A percentile compares a stretch with the other conserved stretches of the same genome.
Conservation (phyloP, 2,329 filamentous ascomycete genomes). For the Aspergillus proliferans region DNA sequence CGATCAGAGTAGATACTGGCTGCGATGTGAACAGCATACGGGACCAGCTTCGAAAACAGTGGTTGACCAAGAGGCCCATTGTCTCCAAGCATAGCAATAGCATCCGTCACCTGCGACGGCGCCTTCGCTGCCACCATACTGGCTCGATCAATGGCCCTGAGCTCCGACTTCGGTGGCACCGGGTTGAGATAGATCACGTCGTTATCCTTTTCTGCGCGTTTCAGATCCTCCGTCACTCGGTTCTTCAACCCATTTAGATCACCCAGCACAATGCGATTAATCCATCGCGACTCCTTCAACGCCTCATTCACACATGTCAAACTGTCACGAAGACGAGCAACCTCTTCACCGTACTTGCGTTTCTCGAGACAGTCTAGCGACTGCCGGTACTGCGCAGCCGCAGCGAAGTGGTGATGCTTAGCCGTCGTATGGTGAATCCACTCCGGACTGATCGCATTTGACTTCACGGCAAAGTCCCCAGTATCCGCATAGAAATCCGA, state of each 20-base stretch:
- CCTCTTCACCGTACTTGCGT: conserved; percentile 89
- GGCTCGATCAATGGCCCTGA: conserved; percentile 77
- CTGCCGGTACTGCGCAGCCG: conserved; percentile 86
- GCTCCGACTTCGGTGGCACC: conserved; percentile 80
- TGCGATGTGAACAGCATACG: conserved; percentile 90
- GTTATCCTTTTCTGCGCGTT: conserved; percentile 91
- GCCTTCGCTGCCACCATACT: conserved; percentile 78
- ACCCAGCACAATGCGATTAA: conserved; percentile 73
- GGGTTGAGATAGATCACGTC: conserved; percentile 85
- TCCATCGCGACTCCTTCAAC: conserved; percentile 72
- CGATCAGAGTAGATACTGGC: conserved; percentile 93
- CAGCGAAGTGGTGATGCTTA: conserved; percentile 95
- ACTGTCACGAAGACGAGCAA: conserved; percentile 77
- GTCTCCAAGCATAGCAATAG: conserved; percentile 73
- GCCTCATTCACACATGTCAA: conserved; percentile 78
- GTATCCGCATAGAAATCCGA: conserved; percentile 84
- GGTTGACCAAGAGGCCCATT: conserved; percentile 74
- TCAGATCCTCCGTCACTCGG: conserved; percentile 78
- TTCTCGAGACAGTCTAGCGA: conserved; percentile 90
- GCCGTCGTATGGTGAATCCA: conserved; percentile 98
- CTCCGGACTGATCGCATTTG: conserved; percentile 79
- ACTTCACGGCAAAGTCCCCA: conserved; percentile 79
- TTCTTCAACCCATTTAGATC: conserved; percentile 79
- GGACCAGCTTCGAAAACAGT: conserved; percentile 84
- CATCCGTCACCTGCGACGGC: conserved; percentile 75